Percentiles rank a stretch among this genome's conserved stretches.
phyloP scores from a whole-genome alignment of 2,329 filamentous ascomycete genomes.

The Trichoderma hamatum region DNA sequence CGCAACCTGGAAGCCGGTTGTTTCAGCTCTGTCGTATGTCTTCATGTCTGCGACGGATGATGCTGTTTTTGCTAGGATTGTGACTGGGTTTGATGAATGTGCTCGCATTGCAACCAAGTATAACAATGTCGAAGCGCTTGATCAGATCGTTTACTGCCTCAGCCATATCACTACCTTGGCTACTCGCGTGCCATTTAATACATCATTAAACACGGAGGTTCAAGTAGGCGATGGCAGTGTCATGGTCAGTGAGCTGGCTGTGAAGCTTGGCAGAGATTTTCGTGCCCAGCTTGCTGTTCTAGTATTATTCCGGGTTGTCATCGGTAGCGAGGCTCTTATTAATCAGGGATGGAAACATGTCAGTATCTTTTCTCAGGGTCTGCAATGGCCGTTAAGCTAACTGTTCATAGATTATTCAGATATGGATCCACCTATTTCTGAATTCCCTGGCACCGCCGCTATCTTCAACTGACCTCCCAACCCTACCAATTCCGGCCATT shows the following conservation, averaged over 20 bases:
- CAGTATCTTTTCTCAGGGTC: slow-evolving; percentile 42
- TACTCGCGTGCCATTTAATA: slow-evolving; percentile 75
- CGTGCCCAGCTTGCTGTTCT: slow-evolving; percentile 91
- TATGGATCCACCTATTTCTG: slow-evolving; percentile 93
- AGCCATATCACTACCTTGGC: slow-evolving; percentile 89
- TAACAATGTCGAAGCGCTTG: slow-evolving; percentile 79
- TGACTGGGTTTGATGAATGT: slow-evolving; percentile 94
- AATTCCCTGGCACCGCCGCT: slow-evolving; percentile 90
- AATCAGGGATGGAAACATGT: slow-evolving; percentile 78
- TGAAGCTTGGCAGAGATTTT: slow-evolving; percentile 92
- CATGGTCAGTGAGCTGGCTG: slow-evolving; percentile 97
- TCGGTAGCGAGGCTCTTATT: slow-evolving; percentile 79
- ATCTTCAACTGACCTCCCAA: slow-evolving; percentile 64
- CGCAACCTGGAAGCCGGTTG: slow-evolving; percentile 91
- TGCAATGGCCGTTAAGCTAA: slow-evolving; percentile 12
- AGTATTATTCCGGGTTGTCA: slow-evolving; percentile 91
- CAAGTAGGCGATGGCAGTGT: slow-evolving; percentile 89
- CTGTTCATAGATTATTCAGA: slow-evolving; percentile 71
- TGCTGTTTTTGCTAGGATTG: slow-evolving; percentile 88
- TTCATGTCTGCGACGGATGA: slow-evolving; percentile 99
- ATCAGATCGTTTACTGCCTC: slow-evolving; percentile 89
- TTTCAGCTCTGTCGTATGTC: slow-evolving; percentile 94
- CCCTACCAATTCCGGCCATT: slow-evolving; percentile 75
- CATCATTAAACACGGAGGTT: slow-evolving; percentile 89
- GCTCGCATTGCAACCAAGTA: slow-evolving; percentile 89